These are phyloP conservation scores for Falciphora oryzae DNA, from an alignment of 2,329 filamentous ascomycete genomes.

Conservation along the genomic window DNA sequence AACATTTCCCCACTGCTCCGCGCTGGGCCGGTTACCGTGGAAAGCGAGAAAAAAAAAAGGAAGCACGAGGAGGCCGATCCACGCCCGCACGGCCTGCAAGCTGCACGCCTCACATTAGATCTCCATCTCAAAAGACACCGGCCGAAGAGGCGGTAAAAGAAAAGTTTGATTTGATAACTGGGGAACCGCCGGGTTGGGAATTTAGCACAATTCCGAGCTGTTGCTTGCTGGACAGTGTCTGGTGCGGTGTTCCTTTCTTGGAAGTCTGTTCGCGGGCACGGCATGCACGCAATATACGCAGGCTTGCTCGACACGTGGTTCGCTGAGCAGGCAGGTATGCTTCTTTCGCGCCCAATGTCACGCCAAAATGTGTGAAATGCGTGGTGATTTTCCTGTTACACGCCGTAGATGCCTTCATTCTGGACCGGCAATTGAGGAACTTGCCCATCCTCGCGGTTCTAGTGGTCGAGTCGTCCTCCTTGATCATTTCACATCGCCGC, in stretches of 20 bases:
- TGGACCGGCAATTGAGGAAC: not conserved
- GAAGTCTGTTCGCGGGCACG: not conserved
- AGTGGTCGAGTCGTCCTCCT: not conserved
- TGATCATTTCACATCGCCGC: constrained; percentile 6
- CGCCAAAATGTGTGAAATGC: not conserved
- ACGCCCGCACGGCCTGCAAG: not conserved
- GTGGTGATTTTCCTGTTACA: not conserved
- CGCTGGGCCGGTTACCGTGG: not conserved
- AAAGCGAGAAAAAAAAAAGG: not conserved
- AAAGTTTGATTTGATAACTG: not conserved
- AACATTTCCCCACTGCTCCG: not conserved
- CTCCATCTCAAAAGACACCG: not conserved
- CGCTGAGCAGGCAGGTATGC: not conserved
- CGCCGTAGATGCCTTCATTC: not conserved
- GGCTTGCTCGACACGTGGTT: not conserved
- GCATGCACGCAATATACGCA: not conserved
- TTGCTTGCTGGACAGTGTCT: not conserved
- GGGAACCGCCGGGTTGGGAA: not conserved
- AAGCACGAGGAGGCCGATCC: not conserved
- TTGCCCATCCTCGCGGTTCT: not conserved
- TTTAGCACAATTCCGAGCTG: not conserved
- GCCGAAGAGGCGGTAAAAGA: not conserved
- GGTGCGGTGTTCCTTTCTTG: not conserved
- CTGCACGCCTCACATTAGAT: not conserved
- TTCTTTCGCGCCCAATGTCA: not conserved